Conservation (phyloP, 257 asterid genomes). For the Ocimum tenuiflorum region DNA sequence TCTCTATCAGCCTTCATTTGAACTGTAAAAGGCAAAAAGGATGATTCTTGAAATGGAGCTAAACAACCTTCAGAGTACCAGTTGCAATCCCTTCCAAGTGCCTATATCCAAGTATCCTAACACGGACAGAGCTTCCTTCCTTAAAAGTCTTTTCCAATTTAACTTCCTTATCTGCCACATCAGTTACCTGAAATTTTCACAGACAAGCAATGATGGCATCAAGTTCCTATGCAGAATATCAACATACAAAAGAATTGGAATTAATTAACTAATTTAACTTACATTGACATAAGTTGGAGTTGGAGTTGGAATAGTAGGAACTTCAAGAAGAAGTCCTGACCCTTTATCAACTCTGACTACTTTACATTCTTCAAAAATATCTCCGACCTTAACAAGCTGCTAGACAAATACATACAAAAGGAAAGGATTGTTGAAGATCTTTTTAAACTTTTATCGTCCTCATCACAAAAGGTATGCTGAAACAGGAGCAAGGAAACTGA, state of each 20-base stretch:
- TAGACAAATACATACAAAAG: conserved; percentile 22
- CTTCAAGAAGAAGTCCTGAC: conserved; percentile 70
- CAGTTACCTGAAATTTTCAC: conserved; percentile 46
- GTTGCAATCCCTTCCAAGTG: conserved; percentile 91
- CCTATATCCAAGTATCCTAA: conserved; percentile 80
- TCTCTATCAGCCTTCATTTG: conserved; percentile 1
- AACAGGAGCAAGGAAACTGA: background rate
- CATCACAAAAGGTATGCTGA: background rate
- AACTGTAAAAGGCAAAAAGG: background rate
- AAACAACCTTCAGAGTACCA: conserved; percentile 65
- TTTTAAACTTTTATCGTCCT: background rate
- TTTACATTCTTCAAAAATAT: conserved; percentile 72
- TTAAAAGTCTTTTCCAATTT: conserved; percentile 72
- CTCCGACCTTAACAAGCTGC: conserved; percentile 85
- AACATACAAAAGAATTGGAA: background rate
- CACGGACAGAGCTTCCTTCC: conserved; percentile 73
- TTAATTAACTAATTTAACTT: conserved; percentile 36
- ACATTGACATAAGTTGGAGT: conserved; percentile 92
- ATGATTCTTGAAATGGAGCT: conserved; percentile 2
- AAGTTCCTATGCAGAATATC: background rate
- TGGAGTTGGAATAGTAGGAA: conserved; percentile 66
- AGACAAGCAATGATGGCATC: background rate
- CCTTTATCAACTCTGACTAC: conserved; percentile 83
- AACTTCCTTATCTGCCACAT: conserved; percentile 73
- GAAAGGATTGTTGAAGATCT: background rate